phyloP scores from a whole-genome alignment of 2,329 filamentous ascomycete genomes.

The Penicillium sp. region DNA sequence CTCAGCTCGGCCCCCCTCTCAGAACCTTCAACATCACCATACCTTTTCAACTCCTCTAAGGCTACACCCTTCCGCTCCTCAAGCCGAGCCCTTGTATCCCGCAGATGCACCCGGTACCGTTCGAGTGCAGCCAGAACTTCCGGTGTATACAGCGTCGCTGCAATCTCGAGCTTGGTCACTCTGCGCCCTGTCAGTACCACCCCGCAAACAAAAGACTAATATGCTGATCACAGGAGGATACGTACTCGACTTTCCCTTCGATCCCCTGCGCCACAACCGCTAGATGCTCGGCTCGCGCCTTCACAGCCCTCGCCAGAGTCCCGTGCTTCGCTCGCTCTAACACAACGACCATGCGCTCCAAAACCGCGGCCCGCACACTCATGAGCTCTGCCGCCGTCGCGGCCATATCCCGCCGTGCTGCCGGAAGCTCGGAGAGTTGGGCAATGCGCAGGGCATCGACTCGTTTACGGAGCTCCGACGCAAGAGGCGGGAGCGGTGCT shows the following conservation, averaged over 20 bases:
- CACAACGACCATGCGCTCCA: constrained; percentile 45
- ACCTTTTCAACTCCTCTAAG: constrained; percentile 39
- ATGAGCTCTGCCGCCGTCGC: constrained; percentile 41
- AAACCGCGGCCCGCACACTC: constrained; percentile 35
- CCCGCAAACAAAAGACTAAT: background rate
- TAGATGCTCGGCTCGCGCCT: constrained; percentile 46
- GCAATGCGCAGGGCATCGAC: constrained; percentile 33
- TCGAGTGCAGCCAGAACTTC: constrained; percentile 40
- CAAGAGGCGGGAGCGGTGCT: constrained; percentile 27
- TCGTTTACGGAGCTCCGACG: constrained; percentile 35
- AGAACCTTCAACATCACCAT: constrained; percentile 36
- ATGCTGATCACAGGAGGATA: background rate
- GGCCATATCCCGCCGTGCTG: constrained; percentile 40
- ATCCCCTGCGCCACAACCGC: constrained; percentile 43
- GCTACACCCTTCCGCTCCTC: constrained; percentile 37
- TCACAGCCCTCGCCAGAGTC: constrained; percentile 39
- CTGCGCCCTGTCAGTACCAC: constrained; percentile 23
- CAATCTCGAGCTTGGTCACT: constrained; percentile 43
- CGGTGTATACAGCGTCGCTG: constrained; percentile 43
- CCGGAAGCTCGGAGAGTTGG: constrained; percentile 41
- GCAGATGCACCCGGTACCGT: constrained; percentile 40
- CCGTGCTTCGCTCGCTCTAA: constrained; percentile 48
- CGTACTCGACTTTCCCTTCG: constrained; percentile 44
- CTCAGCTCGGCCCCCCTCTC: background rate
- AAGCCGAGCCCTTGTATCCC: constrained; percentile 33